Evolutionary conservation across 352 stramenopile genomes (phyloP).

Genomic region (Pythium brachiatum): DNA sequence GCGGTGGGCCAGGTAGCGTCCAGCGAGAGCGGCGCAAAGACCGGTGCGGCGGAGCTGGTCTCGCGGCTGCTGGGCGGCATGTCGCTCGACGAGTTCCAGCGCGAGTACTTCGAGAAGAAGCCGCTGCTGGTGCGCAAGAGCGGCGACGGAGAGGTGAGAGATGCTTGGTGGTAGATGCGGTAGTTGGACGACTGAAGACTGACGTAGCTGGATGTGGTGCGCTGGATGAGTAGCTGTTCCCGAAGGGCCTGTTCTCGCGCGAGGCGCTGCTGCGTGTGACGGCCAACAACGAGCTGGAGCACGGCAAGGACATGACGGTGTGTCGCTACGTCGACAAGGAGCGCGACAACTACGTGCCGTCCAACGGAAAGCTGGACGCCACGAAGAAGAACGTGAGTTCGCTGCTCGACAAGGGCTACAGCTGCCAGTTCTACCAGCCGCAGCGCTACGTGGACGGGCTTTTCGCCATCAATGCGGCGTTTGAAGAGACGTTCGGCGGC

Average conservation of each 20-base stretch:
- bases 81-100: constrained; percentile 54
- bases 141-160: constrained; percentile 37
- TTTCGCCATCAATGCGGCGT: constrained; percentile 71
- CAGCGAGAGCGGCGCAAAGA: background rate
- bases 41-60: constrained; percentile 17
- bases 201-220: background rate
- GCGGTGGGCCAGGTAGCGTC: background rate
- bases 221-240: constrained; percentile 40
- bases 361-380: constrained; percentile 20
- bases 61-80: constrained; percentile 64
- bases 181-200: background rate
- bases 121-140: constrained; percentile 61
- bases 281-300: constrained; percentile 49
- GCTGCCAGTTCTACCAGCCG: constrained; percentile 88
- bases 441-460: constrained; percentile 80
- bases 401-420: constrained; percentile 70
- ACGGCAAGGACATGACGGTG: constrained; percentile 70
- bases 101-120: constrained; percentile 86
- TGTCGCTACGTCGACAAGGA: constrained; percentile 67
- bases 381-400: constrained; percentile 54
- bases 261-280: constrained; percentile 64
- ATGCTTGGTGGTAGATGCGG: background rate
- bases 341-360: constrained; percentile 58
- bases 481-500: constrained; percentile 74
- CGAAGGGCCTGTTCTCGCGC: constrained; percentile 59